These are phyloP conservation scores for Populus nigra DNA, from an alignment of 345 rosid genomes.

Conservation along the genomic window DNA sequence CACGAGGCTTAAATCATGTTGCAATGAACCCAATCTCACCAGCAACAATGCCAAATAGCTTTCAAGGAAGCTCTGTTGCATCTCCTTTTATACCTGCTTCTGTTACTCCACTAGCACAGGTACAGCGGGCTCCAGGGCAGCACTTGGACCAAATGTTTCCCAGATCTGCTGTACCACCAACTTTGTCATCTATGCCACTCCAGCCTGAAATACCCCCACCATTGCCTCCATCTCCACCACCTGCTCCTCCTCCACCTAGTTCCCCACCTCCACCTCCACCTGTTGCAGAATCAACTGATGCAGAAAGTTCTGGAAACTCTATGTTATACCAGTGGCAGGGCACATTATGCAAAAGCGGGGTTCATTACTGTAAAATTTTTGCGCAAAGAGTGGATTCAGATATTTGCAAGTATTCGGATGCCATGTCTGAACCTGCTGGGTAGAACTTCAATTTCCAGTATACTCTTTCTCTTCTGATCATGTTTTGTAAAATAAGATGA, in stretches of 20 bases:
- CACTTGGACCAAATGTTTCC: constrained; percentile 61
- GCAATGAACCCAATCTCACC: constrained; percentile 56
- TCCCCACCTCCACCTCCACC: constrained; percentile 69
- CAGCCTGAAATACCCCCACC: constrained; percentile 37
- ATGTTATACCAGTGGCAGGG: constrained; percentile 77
- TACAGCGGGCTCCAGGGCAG: constrained; percentile 61
- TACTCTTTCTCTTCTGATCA: constrained; percentile 7
- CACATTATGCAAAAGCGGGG: constrained; percentile 78
- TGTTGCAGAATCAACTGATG: constrained; percentile 37
- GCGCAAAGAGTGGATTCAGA: constrained; percentile 69
- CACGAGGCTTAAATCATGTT: constrained; percentile 52
- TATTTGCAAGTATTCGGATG: constrained; percentile 68
- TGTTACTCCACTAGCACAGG: constrained; percentile 70
- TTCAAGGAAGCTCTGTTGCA: constrained; percentile 50
- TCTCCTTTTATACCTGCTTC: constrained; percentile 73
- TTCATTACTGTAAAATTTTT: constrained; percentile 75
- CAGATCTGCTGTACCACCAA: constrained; percentile 47
- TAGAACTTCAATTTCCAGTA: constrained; percentile 33
- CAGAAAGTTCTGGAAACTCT: constrained; percentile 42
- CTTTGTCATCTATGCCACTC: constrained; percentile 42
- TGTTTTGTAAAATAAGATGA: background rate
- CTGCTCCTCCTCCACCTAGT: constrained; percentile 85
- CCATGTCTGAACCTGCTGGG: constrained; percentile 82
- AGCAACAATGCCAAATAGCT: constrained; percentile 43
- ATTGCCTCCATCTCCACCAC: constrained; percentile 74